Evolutionary conservation across 2,329 filamentous ascomycete genomes (phyloP).

Genomic region (Lachnellula willkommii): DNA sequence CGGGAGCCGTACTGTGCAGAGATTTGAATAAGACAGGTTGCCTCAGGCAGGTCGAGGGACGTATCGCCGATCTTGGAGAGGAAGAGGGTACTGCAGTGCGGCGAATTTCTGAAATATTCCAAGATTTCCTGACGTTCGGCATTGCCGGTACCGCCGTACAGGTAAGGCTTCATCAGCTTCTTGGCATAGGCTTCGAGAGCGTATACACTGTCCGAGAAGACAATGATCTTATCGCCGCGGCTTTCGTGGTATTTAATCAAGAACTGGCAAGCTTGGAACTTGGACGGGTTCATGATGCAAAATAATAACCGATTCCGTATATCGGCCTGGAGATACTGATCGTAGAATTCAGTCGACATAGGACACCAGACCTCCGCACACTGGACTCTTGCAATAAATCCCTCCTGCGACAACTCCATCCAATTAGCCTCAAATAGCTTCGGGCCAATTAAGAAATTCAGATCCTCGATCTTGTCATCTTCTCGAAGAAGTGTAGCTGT

Average conservation of each 20-base stretch:
- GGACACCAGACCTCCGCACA: constrained; percentile 99
- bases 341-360: constrained; percentile 98
- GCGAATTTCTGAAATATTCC: constrained; percentile 95
- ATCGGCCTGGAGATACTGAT: constrained; percentile 75
- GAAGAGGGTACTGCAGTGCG: constrained; percentile 81
- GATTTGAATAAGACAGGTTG: constrained; percentile 94
- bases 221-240: constrained; percentile 94
- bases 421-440: constrained; percentile 98
- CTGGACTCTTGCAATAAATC: constrained; percentile 93
- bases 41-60: constrained; percentile 93
- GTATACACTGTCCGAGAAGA: constrained; percentile 97
- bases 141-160: constrained; percentile 84
- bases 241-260: constrained; percentile 97
- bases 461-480: constrained; percentile 95
- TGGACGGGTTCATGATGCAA: constrained; percentile 96
- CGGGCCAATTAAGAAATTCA: constrained; percentile 95
- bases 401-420: constrained; percentile 97
- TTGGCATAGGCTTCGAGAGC: constrained; percentile 80
- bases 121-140: constrained; percentile 80
- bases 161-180: constrained; percentile 80
- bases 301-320: constrained; percentile 63
- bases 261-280: constrained; percentile 96
- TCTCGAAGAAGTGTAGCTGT: constrained; percentile 92
- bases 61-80: constrained; percentile 97
- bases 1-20: constrained; percentile 96